Conservation (phyloP, 169 alveolate species). For the Condylostoma magnum region DNA sequence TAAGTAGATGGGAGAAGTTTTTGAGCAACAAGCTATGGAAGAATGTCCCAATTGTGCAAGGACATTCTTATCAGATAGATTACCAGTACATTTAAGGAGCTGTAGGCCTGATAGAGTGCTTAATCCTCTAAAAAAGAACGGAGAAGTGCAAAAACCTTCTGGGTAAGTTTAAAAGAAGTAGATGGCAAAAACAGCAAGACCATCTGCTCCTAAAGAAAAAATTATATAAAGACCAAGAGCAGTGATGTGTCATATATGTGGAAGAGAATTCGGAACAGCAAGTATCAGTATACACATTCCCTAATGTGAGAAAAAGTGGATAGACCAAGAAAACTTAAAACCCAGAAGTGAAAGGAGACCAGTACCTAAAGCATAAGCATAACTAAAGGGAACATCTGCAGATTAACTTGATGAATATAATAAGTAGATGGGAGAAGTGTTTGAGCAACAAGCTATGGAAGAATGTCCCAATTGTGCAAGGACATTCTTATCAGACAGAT, state of each 20-base stretch:
- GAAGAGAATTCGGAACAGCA: slow-evolving; percentile 66
- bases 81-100: slow-evolving; percentile 58
- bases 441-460: slow-evolving; percentile 17
- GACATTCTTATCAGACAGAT: slow-evolving; percentile 44
- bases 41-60: slow-evolving; percentile 70
- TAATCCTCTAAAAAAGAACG: no score
- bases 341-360: slow-evolving; percentile 57
- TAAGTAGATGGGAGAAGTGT: neutral
- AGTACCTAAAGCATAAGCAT: slow-evolving; percentile 44
- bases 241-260: slow-evolving; percentile 60
- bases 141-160: no score
- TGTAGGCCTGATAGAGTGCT: slow-evolving; percentile 60
- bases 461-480: slow-evolving; percentile 54
- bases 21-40: slow-evolving; percentile 55
- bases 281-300: slow-evolving; percentile 61
- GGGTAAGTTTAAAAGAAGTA: no score
- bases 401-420: neutral
- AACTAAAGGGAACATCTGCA: neutral
- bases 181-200: neutral
- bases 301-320: slow-evolving; percentile 65
- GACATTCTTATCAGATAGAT: slow-evolving; percentile 73
- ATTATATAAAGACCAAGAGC: slow-evolving; percentile 39
- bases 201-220: neutral
- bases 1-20: slow-evolving; percentile 59
- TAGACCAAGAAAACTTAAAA: slow-evolving; percentile 42